Conservation (phyloP, 108 stramenopile species). For the Pseudonitzschia multiseries region DNA sequence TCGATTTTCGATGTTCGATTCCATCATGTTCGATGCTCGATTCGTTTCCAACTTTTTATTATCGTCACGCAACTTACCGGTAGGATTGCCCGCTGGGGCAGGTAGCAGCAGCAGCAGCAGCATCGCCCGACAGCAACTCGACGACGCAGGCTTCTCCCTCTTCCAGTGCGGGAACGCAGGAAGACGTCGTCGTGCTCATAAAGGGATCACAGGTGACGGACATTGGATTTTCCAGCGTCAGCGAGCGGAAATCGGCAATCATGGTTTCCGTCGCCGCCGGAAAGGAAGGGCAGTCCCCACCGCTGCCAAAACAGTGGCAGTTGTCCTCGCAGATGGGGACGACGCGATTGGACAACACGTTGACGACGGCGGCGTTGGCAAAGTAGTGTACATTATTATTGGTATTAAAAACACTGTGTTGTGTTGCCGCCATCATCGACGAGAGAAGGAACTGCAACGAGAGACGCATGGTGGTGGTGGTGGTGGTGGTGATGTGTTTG, state of each 20-base stretch:
- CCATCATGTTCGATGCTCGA: no score
- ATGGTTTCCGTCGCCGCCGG: background rate
- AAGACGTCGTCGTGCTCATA: background rate
- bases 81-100: slow-evolving; percentile 9
- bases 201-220: slow-evolving; percentile 5
- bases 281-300: slow-evolving; percentile 4
- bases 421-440: no score
- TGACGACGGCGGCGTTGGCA: no score
- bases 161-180: slow-evolving; percentile 2
- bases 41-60: no score
- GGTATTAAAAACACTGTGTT: no score
- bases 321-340: background rate
- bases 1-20: no score
- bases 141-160: slow-evolving; percentile 16
- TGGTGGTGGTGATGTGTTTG: no score
- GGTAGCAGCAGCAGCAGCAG: no score
- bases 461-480: no score
- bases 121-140: background rate
- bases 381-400: no score
- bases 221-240: slow-evolving; percentile 7
- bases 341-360: background rate
- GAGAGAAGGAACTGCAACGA: no score
- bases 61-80: background rate
- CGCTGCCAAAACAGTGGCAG: slow-evolving; percentile 4
- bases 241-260: background rate